phyloP scores from a whole-genome alignment of 345 rosid genomes.

The Brassica incana region DNA sequence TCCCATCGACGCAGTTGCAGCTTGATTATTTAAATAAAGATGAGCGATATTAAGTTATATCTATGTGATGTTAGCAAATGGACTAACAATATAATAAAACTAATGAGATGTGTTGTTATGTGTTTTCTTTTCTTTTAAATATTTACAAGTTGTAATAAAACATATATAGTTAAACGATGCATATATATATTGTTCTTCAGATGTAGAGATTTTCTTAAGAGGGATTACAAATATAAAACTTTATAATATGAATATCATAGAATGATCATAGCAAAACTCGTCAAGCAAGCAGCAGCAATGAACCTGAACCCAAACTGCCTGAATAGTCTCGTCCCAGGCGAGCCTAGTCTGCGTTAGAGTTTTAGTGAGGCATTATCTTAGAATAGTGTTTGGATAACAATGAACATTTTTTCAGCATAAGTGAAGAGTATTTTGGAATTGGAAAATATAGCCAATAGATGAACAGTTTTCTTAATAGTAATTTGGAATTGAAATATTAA shows the following conservation, averaged over 20 bases:
- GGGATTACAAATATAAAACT: background rate
- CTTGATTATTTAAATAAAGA: constrained; percentile 16
- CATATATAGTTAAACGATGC: background rate
- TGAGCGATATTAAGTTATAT: background rate
- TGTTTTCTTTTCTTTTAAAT: background rate
- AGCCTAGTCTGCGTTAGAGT: background rate
- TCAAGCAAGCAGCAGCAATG: background rate
- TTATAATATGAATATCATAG: background rate
- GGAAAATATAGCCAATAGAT: background rate
- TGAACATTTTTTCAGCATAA: background rate
- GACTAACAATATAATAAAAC: background rate
- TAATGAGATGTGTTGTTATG: background rate
- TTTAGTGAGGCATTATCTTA: background rate
- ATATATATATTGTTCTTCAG: background rate
- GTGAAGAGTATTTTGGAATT: background rate
- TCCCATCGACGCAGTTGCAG: constrained; percentile 2
- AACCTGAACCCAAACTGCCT: background rate
- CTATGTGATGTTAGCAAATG: background rate
- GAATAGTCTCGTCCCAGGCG: background rate
- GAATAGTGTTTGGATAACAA: background rate
- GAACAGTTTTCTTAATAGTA: background rate
- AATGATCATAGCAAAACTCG: background rate
- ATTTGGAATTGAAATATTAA: background rate
- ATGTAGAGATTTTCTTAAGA: background rate
- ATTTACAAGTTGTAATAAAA: background rate